Evolutionary conservation across 2,329 filamentous ascomycete species (phyloP).

Genomic region (Lecanoromycetidae sp.): DNA sequence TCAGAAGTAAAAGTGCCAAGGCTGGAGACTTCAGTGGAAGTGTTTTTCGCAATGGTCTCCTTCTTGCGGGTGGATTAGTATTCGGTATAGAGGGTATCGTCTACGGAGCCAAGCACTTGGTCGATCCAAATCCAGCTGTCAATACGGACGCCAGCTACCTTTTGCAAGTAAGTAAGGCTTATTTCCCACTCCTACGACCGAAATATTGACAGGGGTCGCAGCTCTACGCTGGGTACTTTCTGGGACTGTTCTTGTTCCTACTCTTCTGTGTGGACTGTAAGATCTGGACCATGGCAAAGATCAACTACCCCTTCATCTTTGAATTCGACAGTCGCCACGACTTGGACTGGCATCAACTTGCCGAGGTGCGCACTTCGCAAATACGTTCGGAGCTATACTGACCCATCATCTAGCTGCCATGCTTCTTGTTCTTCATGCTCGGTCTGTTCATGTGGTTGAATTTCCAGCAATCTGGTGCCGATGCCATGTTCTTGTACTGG

Average conservation of each 20-base stretch:
- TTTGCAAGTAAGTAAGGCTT: constrained; percentile 42
- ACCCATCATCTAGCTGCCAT: constrained; percentile 49
- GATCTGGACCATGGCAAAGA: constrained; percentile 69
- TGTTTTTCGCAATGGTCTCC: constrained; percentile 50
- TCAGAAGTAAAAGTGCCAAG: constrained; percentile 58
- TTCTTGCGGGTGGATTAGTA: constrained; percentile 56
- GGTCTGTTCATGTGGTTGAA: constrained; percentile 83
- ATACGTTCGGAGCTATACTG: constrained; percentile 14
- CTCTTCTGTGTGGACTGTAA: constrained; percentile 80
- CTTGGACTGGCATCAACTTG: constrained; percentile 78
- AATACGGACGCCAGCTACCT: constrained; percentile 52
- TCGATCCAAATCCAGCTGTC: constrained; percentile 37
- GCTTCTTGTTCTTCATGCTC: constrained; percentile 65
- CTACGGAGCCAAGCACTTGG: constrained; percentile 42
- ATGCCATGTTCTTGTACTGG: constrained; percentile 69
- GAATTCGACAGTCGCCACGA: constrained; percentile 82
- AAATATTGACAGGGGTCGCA: constrained; percentile 30
- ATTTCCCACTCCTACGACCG: neutral
- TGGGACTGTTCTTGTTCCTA: constrained; percentile 66
- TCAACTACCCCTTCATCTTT: constrained; percentile 96
- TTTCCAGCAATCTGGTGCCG: constrained; percentile 56
- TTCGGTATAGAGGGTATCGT: constrained; percentile 55
- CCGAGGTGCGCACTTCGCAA: constrained; percentile 43
- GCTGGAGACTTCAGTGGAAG: constrained; percentile 46
- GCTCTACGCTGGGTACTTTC: constrained; percentile 86